Conservation (phyloP, 768 basidiomycete genomes). For the Rhizopogon sp. region DNA sequence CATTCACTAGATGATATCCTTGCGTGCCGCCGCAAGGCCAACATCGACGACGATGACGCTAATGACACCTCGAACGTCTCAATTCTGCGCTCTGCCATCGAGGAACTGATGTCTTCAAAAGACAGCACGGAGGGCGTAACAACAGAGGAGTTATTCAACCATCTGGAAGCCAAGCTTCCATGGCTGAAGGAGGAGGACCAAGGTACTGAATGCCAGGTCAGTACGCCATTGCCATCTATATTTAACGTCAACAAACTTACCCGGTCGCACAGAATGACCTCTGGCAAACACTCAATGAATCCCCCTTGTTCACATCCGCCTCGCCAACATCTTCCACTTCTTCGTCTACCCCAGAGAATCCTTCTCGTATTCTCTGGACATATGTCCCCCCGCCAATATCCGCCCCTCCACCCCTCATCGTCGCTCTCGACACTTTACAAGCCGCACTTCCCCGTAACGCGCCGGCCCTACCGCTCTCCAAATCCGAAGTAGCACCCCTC, state of each 20-base stretch:
- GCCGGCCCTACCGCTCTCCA: conserved; percentile 10
- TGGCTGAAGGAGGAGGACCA: conserved; percentile 50
- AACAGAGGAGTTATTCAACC: conserved; percentile 55
- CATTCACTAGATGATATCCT: conserved; percentile 39
- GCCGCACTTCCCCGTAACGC: conserved; percentile 15
- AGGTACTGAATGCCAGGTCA: conserved; percentile 52
- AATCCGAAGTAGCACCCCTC: conserved; percentile 15
- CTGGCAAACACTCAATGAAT: conserved; percentile 54
- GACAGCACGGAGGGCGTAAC: conserved; percentile 34
- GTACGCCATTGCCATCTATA: conserved; percentile 5
- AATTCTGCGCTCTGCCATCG: conserved; percentile 59
- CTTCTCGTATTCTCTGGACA: conserved; percentile 32
- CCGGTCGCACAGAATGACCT: conserved; percentile 35
- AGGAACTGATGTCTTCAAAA: conserved; percentile 39
- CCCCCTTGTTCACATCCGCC: conserved; percentile 44
- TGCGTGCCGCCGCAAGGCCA: conserved; percentile 7
- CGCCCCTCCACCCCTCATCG: conserved; percentile 24
- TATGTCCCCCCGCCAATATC: conserved; percentile 28
- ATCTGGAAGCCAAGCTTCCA: conserved; percentile 52
- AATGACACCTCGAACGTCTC: conserved; percentile 43
- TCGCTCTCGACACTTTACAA: conserved; percentile 15
- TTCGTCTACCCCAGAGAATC: conserved; percentile 9
- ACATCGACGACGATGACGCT: conserved; percentile 7
- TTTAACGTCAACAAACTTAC: conserved; percentile 1
- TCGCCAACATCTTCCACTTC: conserved; percentile 7